These are phyloP conservation scores for Podospora bellae-mahoneyi DNA, from an alignment of 495 filamentous ascomycete species.

Conservation along the genomic window DNA sequence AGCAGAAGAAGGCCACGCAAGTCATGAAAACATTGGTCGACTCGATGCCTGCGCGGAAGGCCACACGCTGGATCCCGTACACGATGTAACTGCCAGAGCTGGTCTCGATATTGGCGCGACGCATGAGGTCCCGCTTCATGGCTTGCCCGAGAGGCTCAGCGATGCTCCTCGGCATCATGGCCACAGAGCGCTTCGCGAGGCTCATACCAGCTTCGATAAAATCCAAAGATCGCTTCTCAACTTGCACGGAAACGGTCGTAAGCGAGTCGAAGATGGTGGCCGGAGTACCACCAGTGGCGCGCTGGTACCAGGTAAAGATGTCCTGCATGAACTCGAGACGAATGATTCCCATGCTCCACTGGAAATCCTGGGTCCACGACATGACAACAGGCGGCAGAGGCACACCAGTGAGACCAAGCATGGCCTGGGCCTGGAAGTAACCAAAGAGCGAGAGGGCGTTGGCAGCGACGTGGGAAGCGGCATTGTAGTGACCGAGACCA, in stretches of 20 bases:
- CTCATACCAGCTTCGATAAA: constrained; percentile 33
- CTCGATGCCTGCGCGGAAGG: constrained; percentile 82
- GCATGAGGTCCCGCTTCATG: constrained; percentile 36
- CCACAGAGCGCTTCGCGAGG: constrained; percentile 48
- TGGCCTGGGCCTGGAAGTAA: constrained; percentile 96
- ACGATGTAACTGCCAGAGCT: constrained; percentile 61
- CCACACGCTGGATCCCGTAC: constrained; percentile 86
- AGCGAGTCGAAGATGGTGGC: constrained; percentile 75
- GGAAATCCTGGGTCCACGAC: constrained; percentile 97
- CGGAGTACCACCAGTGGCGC: constrained; percentile 85
- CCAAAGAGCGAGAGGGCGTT: constrained; percentile 92
- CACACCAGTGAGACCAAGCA: constrained; percentile 81
- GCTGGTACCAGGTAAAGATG: constrained; percentile 95
- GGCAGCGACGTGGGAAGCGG: constrained; percentile 91
- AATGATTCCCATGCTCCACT: constrained; percentile 99
- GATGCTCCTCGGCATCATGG: constrained; percentile 51
- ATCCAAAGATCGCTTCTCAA: constrained; percentile 66
- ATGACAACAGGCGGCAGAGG: constrained; percentile 83
- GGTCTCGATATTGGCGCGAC: constrained; percentile 49
- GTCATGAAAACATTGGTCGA: constrained; percentile 93
- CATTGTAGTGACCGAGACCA: constrained; percentile 86
- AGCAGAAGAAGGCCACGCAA: constrained; percentile 81
- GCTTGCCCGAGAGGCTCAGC: constrained; percentile 33
- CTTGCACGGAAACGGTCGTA: constrained; percentile 74
- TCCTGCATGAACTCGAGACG: constrained; percentile 78